Evolutionary conservation across 2,329 filamentous ascomycete genomes (phyloP), one percentile per base, ranked within the genome.

Genomic region (Aspergillus puulaauensis): DNA sequence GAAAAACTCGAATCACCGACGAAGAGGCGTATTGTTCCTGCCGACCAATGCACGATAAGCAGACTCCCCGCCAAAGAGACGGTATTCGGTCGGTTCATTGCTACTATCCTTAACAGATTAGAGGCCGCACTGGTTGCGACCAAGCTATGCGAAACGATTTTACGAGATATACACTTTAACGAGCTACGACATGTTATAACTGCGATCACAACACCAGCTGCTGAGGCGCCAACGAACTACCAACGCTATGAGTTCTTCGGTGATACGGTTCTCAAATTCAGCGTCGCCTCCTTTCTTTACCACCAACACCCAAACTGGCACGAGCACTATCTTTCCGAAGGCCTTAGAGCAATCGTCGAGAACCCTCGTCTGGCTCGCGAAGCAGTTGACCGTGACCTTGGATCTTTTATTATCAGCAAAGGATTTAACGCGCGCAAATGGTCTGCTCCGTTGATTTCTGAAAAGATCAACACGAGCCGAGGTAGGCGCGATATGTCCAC

Each of bases 231-330:
- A 1, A 81, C 80, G 0, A 83, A 96, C 62, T 97, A 97, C 68
- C 89, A 98, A 66, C 81, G 89, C 3, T 78, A 96, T 0, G 95
- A 98, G 70, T 96, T 96, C 64, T 77, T 97, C 0, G 95, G 95
- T 0, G 93, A 98, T 67, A 86, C 86, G 0, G 80, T 96, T 2
- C 79, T 98, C 39, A 98, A 98, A 67, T 84, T 88, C 56, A 85
- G 84, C 47, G 82, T 89, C 0, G 85, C 86, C 0, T 71, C 91
- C 1, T 87, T 91, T 55, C 79, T 93, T 4, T 79, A 82, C 68
- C 80, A 81, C 17, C 69, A 80, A 33, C 73, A 92, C 59, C 83
- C 83, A 0, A 75, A 80, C 4, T 91, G 85, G 82, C 90, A 90
- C 1, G 93, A 97, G 73, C 87, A 90, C 0, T 88, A 87, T 59